These are phyloP conservation scores for Candida patagonica DNA, from an alignment of 805 yeast genomes.

Conservation along the genomic window DNA sequence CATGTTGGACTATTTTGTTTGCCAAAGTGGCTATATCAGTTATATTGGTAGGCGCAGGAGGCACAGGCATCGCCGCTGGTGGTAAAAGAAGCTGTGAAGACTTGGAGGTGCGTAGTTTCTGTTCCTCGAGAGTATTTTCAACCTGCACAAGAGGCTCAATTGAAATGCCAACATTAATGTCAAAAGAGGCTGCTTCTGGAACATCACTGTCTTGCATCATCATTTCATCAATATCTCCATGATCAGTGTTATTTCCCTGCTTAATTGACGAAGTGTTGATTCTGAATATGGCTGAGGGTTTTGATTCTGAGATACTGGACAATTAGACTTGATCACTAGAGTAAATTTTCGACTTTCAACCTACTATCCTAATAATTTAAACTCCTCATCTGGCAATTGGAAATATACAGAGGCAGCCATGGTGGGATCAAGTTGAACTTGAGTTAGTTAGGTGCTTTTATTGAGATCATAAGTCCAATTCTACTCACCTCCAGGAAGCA, in stretches of 20 bases:
- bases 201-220: conserved; percentile 42
- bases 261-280: conserved; percentile 40
- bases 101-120: conserved; percentile 14
- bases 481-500: conserved; percentile 66
- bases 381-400: conserved; percentile 58
- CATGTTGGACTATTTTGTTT: conserved; percentile 81
- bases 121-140: conserved; percentile 41
- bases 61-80: conserved; percentile 13
- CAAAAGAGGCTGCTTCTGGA: conserved; percentile 30
- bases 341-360: conserved; percentile 34
- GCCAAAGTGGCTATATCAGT: conserved; percentile 55
- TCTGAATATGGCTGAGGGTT: conserved; percentile 89
- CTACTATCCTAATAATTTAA: conserved; percentile 28
- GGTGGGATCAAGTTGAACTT: conserved; percentile 42
- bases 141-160: conserved; percentile 73
- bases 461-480: background rate
- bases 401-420: conserved; percentile 82
- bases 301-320: conserved; percentile 32
- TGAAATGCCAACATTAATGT: conserved; percentile 69
- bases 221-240: conserved; percentile 44
- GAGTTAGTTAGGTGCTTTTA: background rate
- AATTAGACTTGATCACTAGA: background rate
- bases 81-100: conserved; percentile 15
- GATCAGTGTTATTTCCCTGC: conserved; percentile 7
- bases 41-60: conserved; percentile 29